Conservation (phyloP, 768 basidiomycete species). For the Boletales sp. region DNA sequence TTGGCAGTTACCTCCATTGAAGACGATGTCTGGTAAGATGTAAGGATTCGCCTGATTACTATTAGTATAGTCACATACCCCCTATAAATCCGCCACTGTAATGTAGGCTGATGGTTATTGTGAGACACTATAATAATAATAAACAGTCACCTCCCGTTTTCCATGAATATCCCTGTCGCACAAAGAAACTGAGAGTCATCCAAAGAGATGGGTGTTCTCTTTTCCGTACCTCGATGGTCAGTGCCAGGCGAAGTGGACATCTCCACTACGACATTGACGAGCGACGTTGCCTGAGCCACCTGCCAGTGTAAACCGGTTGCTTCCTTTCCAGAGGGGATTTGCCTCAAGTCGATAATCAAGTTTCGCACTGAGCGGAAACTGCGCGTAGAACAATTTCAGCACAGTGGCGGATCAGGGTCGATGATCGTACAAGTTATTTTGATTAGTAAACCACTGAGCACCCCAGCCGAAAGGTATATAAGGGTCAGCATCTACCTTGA, state of each 20-base stretch:
- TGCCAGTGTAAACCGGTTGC: constrained; percentile 81
- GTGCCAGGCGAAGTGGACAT: constrained; percentile 65
- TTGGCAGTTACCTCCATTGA: constrained; percentile 35
- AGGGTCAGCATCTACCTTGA: constrained; percentile 59
- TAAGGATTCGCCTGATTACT: background rate
- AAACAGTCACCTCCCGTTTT: constrained; percentile 53
- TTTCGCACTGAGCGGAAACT: constrained; percentile 73
- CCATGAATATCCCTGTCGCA: constrained; percentile 59
- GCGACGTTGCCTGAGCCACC: constrained; percentile 71
- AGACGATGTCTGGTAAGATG: constrained; percentile 32
- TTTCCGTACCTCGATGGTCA: constrained; percentile 56
- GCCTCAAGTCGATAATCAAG: constrained; percentile 65
- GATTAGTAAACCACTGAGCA: constrained; percentile 21
- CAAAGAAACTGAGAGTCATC: background rate
- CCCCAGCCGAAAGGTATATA: constrained; percentile 53
- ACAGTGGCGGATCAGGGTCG: background rate
- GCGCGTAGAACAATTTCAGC: constrained; percentile 4
- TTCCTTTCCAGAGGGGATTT: constrained; percentile 45
- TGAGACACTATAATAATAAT: background rate
- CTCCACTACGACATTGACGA: constrained; percentile 66
- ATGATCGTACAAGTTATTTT: constrained; percentile 19
- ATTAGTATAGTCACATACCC: constrained; percentile 38
- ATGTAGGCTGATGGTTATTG: background rate
- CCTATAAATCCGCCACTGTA: constrained; percentile 45
- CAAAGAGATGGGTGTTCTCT: background rate